Evolutionary conservation across 768 basidiomycete species (phyloP), one percentile per base, ranked within the genome.

Genomic region (Mycena chlorophos): DNA sequence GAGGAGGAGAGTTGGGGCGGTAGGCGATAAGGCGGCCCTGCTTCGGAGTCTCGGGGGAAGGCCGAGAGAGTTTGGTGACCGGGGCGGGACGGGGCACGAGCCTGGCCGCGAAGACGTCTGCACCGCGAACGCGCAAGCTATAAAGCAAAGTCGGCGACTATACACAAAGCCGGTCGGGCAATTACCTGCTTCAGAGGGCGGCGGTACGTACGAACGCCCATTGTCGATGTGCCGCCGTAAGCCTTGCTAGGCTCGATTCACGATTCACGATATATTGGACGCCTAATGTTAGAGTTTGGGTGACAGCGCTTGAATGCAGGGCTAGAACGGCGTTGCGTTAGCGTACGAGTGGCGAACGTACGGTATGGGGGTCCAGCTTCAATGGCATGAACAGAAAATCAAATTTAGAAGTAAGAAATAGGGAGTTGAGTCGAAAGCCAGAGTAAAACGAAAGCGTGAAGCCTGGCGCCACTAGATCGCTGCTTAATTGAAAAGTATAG

Each of bases 251-350:
- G n/a, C n/a, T n/a, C n/a, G n/a, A 42, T 8, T 6, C 20, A 42
- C 40, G 40, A 16, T 16, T n/a, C n/a, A 42, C 40, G 40, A 5
- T 42, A 42, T 42, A 42, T 42, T 42, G 40, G 27, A 46, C 45
- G 45, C 13, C 45, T 46, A 46, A 46, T 46, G 45, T 46, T 46
- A 46, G 45, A 46, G 45, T 46, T 46, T 46, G 27, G 45, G 23
- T 46, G 45, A 27, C 45, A 46, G 12, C 6, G 39, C 39, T 40
- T 12, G 39, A 40, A 40, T 10, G 39, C 39, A 12, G 39, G 31
- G 31, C 31, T 34, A 34, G 31, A 8, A 34, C 31, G n/a, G n/a
- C n/a, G n/a, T n/a, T n/a, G 17, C 31, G 31, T 17, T 34, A 34
- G 31, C 31, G n/a, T n/a, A n/a, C 31, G 17, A 34, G 31, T 8